Evolutionary conservation across 345 rosid species (phyloP), one percentile per base, ranked within the genome.

Genomic region (Eutrema heterophyllum): DNA sequence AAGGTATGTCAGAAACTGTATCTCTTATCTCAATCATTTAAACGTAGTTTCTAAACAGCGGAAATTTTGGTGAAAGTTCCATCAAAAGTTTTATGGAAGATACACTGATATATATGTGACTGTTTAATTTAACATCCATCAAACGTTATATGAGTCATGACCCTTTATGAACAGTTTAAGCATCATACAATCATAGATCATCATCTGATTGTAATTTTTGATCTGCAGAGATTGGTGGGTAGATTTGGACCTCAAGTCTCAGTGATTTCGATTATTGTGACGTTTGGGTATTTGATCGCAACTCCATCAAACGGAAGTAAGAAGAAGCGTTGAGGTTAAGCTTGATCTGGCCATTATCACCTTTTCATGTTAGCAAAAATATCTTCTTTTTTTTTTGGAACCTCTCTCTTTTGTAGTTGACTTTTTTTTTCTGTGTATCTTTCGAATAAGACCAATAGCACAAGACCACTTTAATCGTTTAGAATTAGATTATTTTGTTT

Each of bases 201-300:
- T 53, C n/a, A 13, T 40, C 5, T 40, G 60, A 54, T 65, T 4
- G 26, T 48, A n/a, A 21, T 58, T 43, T 9, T 54, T 15, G 67
- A 12, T 67, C 11, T 64, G 65, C 93, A 94, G 96, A 89, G 90
- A 81, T 74, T 89, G 83, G 75, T 87, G 72, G 87, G 83, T 2
- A 86, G 78, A 77, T 87, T 87, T 59, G 96, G 98, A 50, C 77
- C 95, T 48, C 86, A 87, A 59, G 66, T 94, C 58, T 88, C 98
- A 0, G 95, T 89, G 79, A 49, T 94, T 71, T 82, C 84, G 46
- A 86, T 91, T 21, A n/a, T 94, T 39, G 85, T 77, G 57, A 73
- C 86, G 81, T 89, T 89, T 56, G 80, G 86, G 41, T 89, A 81
- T 84, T 74, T 91, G 72, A 30, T 91, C 29, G 49, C 75, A 36